phyloP scores from a whole-genome alignment of 2,329 filamentous ascomycete genomes.

The Coniochaeta prunicola region DNA sequence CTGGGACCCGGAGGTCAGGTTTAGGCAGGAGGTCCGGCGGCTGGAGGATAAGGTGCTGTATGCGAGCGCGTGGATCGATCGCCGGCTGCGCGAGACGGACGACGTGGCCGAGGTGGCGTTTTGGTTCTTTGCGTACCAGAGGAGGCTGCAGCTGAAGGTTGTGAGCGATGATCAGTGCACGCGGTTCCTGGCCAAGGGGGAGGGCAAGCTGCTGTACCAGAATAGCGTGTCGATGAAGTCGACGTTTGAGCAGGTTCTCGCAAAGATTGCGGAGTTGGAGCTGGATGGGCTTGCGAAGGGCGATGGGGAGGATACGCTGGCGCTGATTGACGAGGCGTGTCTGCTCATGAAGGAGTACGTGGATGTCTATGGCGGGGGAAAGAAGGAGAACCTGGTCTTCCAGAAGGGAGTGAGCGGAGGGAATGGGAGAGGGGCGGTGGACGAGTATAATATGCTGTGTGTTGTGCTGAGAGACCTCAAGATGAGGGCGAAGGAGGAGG shows the following conservation, averaged over 20 bases:
- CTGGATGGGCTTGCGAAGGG: neutral
- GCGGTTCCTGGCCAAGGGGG: slow-evolving; percentile 1
- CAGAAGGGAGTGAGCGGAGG: neutral
- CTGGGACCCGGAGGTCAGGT: neutral
- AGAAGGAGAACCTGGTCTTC: slow-evolving; percentile 3
- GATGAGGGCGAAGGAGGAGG: neutral
- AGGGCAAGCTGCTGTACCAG: neutral
- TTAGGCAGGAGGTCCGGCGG: neutral
- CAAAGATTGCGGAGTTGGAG: neutral
- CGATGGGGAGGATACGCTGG: neutral
- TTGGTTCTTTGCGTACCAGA: slow-evolving; percentile 4
- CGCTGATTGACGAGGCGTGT: neutral
- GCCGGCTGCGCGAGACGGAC: slow-evolving; percentile 1
- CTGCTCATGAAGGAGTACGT: slow-evolving; percentile 4
- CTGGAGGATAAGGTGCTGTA: neutral
- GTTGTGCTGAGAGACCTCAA: neutral
- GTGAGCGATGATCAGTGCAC: slow-evolving; percentile 2
- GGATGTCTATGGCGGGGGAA: neutral
- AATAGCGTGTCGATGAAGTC: neutral
- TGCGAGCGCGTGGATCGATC: neutral
- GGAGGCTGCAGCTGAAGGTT: slow-evolving; percentile 1
- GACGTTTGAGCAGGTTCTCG: neutral
- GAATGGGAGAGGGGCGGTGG: neutral
- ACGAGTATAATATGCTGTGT: slow-evolving; percentile 4
- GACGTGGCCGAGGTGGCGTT: neutral